Evolutionary conservation across 768 basidiomycete species (phyloP), one percentile per base, ranked within the genome.

Genomic region (Tephrocybe rancida): DNA sequence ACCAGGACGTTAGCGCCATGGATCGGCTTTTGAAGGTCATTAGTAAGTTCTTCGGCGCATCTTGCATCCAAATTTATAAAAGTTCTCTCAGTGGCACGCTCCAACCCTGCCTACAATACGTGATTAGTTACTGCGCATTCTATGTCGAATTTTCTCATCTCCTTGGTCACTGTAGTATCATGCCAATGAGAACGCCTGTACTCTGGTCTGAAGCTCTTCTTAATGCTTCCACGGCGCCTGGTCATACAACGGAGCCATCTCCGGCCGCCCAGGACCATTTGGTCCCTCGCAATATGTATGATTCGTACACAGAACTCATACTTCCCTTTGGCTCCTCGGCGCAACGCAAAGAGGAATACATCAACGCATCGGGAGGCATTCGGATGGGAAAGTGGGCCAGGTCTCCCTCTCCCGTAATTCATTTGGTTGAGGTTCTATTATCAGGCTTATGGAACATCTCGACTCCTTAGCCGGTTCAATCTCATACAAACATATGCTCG

Each of bases 391-490:
- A 83, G 79, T 76, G 27, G 57, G 74, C 37, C 48, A n/a, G n/a
- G 39, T n/a, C 19, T 34, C 21, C 3, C 22, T 47, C 5, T 38
- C 21, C 22, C 44, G n/a, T 38, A 48, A 21, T 16, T 34, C 13
- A 19, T 27, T 21, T 24, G 11, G 13, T 22, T 44, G 8, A 41
- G 21, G 3, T 42, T 14, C 27, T 16, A 26, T 25, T 22, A n/a
- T 32, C 38, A 84, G 83, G 72, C 70, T 90, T 24, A 85, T 90
- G 84, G 86, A 89, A 69, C 86, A 92, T 64, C 75, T 92, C 29
- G 91, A 94, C 64, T 89, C 88, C 3, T 73, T 92, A n/a, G 90
- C 91, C 5, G 91, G 90, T 26, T 88, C 87, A 3, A 90, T 92
- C 52, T 79, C 90, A 3, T 93, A 92, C 69, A 88, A 90, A 65